A percentile compares a stretch with the other conserved stretches of the same genome.
These are phyloP conservation scores for Pyrenophora graminea DNA, from an alignment of 2,329 filamentous ascomycete genomes.

Conservation along the genomic window DNA sequence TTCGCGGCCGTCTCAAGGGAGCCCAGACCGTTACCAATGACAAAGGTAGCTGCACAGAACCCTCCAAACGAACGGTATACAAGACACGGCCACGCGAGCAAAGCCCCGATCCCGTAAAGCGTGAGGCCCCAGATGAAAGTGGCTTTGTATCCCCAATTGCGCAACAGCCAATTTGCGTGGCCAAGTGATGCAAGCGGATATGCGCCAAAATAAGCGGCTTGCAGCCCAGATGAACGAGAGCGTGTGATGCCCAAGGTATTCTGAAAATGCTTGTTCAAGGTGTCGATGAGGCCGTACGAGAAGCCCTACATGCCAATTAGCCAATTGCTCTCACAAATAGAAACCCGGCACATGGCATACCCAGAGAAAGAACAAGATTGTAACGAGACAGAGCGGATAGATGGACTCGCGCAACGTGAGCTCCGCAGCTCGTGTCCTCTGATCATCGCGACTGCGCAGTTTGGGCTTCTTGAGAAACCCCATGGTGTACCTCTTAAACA, in stretches of 20 bases:
- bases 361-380: slow-evolving; percentile 68
- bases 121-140: slow-evolving; percentile 58
- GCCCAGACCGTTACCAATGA: slow-evolving; percentile 57
- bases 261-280: slow-evolving; percentile 57
- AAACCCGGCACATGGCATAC: slow-evolving; percentile 32
- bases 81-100: slow-evolving; percentile 63
- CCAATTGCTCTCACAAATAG: neutral
- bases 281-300: slow-evolving; percentile 62
- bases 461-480: slow-evolving; percentile 37
- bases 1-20: slow-evolving; percentile 65
- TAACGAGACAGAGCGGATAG: slow-evolving; percentile 68
- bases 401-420: slow-evolving; percentile 70
- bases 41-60: slow-evolving; percentile 63
- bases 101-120: slow-evolving; percentile 60
- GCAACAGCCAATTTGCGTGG: slow-evolving; percentile 54
- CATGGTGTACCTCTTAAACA: slow-evolving; percentile 21
- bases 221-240: slow-evolving; percentile 51
- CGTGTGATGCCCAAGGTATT: slow-evolving; percentile 50
- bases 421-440: slow-evolving; percentile 61
- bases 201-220: slow-evolving; percentile 56
- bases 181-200: slow-evolving; percentile 56
- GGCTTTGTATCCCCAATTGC: slow-evolving; percentile 55
- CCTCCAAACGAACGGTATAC: slow-evolving; percentile 61
- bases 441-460: slow-evolving; percentile 43
- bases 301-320: slow-evolving; percentile 48